Evolutionary conservation across 768 basidiomycete genomes (phyloP), one percentile per base, ranked within the genome.

Genomic region (Dioszegia crocea): DNA sequence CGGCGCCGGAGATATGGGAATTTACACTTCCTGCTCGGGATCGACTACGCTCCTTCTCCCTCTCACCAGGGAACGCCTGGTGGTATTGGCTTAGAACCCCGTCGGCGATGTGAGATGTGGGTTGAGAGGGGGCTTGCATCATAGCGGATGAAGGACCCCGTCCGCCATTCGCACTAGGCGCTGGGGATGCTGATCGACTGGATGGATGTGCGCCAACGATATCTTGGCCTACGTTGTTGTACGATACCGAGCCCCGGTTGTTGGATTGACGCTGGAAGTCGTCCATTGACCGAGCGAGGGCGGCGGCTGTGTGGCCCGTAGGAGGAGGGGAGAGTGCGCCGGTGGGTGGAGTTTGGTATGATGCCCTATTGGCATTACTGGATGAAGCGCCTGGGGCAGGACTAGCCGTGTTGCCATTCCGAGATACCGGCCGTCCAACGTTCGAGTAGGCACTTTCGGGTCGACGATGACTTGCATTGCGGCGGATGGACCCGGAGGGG

Each of bases 11-110:
- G 4, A 52, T 12, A 39, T 52, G 51, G 17, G 24, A 27, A 3
- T 5, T 41, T 3, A 63, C 45, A 21, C 61, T 65, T 14, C 53
- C 52, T 23, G 66, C 55, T 64, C 74, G 39, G 11, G 74, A 73
- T 14, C 66, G 63, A 0, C 74, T 68, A 51, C 72, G 60, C 14
- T 70, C 68, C 23, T 68, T 55, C 17, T 52, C 49, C 21, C 72
- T 60, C 39, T 67, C 93, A 3, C 91, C 92, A 6, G 92, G 93
- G 72, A 97, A 83, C 0, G 86, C 84, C 68, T 91, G 90, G 26
- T 86, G 83, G 70, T 97, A 97, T 63, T 85, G 82, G 0, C 80
- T 80, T 16, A 91, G 76, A 8, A 91, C 85, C n/a, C 85, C 83
- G 56, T 88, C 85, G 14, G 69, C 67, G 17, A 90, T 84, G 0